Base-by-base conservation (phyloP, 2,329 filamentous ascomycete species). In the Alternaria infectoria region DNA sequence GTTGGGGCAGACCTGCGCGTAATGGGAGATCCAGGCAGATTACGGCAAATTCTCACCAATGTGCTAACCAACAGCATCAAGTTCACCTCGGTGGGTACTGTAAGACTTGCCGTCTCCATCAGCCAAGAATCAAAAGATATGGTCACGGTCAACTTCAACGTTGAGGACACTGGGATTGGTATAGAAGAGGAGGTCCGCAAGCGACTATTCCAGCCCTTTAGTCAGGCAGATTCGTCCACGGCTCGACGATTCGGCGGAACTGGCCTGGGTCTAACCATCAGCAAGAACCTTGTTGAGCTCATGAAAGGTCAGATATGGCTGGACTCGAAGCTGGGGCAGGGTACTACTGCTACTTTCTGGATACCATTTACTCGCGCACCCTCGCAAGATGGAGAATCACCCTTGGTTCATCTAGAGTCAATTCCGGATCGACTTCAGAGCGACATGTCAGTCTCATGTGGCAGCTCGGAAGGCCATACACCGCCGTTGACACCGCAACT, bases 41-140 rank as follows among this genome's bases (percentile, higher is more conserved):
- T 97, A 30, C 88, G 93, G 51, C 93, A 97, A 73, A 94, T 97
- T 64, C 86, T 95, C 43, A 93, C 90, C 2, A 95, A 94, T 72
- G 82, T 95, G 2, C 82, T 94, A 19, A 93, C 91, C 3, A 81
- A 82, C 62, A 78, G 75, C 50, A 79, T 81, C 67, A 81, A 81
- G 46, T 81, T 81, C 61, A 80, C 79, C 0, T 74, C 74, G 1
- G 74, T 80, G 32, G 79, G 80, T 7, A 74, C 69, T 8, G 78
- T 81, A 23, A 88, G 86, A 51, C 87, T 95, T 67, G 86, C 86
- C 0, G 89, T 92, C 1, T 80, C 83, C 12, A 89, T 90, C 45
- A 86, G 89, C 62, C 85, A 84, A 46, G 90, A 93, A 74, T 88
- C 87, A 0, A 75, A 84, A 1, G 90, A 93, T 8, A 86, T 82